Base-by-base conservation (phyloP, 1,284 basidiomycete genomes). In the Spongispora temasekensis region DNA sequence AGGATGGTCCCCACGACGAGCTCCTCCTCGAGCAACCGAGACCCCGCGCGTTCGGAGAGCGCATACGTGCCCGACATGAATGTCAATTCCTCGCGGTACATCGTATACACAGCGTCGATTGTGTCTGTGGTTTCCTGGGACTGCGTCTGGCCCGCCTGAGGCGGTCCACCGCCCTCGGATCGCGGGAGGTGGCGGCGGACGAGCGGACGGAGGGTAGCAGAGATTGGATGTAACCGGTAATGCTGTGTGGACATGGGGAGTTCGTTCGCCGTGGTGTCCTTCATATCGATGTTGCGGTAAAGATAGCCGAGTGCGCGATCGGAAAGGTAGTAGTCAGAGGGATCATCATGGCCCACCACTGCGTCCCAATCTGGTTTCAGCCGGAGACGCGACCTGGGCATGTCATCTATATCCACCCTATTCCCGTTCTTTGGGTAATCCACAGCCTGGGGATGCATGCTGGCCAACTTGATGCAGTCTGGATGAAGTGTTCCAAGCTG, bases 291-390 rank as follows among this genome's bases (percentile, higher is more conserved):
- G 17, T 76, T 79, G 12, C 91, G 87, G 72, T 81, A 93, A 55
- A 93, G 77, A 42, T 83, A 73, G 4, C 90, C 90, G 6, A 92
- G 78, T 0, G 89, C 90, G 25, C 87, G 82, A 48, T 76, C 77
- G 2, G 89, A 91, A 55, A 80, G 76, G 69, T 93, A 93, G 72
- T 88, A 91, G 67, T 91, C 88, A 2, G 80, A 83, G 34, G 80
- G 82, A 8, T 76, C 74, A 4, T 82, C 77, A 27, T 87, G 82
- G 67, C 92, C 90, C 12, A 85, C 84, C 57, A 81, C 79, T n/a
- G n/a, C n/a, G 61, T 89, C 83, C 91, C 91, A 93, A 68, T 93
- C 90, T 0, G 90, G 90, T 67, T 89, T 91, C 70, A 80, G 84
- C 21, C 78, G 80, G 51, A 90, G 88, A 13, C 89, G 76, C 0